A percentile compares a stretch with the other conserved stretches of the same genome.
Evolutionary conservation across 1,139 yeast species (phyloP).

Genomic region (Yamadazyma mexicana): DNA sequence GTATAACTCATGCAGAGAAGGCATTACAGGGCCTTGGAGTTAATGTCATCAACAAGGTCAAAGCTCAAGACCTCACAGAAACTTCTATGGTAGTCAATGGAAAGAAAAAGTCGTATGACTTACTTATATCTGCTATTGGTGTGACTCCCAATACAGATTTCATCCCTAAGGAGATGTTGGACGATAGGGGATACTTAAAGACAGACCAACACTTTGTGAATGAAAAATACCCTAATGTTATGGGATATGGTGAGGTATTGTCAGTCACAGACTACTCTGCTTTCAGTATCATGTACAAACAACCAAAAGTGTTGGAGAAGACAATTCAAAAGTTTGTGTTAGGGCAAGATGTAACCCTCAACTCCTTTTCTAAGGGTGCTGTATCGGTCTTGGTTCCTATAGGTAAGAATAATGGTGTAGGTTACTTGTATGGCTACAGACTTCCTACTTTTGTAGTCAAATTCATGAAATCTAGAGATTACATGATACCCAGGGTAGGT

Average conservation of each 20-base stretch:
- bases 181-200: constrained; percentile 18
- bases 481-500: background rate
- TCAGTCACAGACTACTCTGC: constrained; percentile 17
- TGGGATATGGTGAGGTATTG: constrained; percentile 27
- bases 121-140: constrained; percentile 20
- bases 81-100: constrained; percentile 14
- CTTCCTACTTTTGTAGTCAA: constrained; percentile 28
- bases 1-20: constrained; percentile 14
- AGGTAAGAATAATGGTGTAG: constrained; percentile 30
- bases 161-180: constrained; percentile 12
- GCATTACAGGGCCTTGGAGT: constrained; percentile 17
- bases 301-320: constrained; percentile 14
- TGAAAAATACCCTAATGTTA: constrained; percentile 19
- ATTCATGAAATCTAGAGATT: constrained; percentile 26
- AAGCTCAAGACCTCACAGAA: background rate
- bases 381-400: constrained; percentile 23
- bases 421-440: constrained; percentile 20
- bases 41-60: constrained; percentile 17
- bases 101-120: constrained; percentile 16
- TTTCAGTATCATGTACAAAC: constrained; percentile 20
- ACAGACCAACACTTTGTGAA: constrained; percentile 22
- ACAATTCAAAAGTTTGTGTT: constrained; percentile 12
- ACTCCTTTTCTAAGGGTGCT: constrained; percentile 13
- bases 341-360: constrained; percentile 11
- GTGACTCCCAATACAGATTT: constrained; percentile 23